Evolutionary conservation across 192 early-diverging fungal species (phyloP), one percentile per base, ranked within the genome.

Genomic region (Helicostylum pulchrum): DNA sequence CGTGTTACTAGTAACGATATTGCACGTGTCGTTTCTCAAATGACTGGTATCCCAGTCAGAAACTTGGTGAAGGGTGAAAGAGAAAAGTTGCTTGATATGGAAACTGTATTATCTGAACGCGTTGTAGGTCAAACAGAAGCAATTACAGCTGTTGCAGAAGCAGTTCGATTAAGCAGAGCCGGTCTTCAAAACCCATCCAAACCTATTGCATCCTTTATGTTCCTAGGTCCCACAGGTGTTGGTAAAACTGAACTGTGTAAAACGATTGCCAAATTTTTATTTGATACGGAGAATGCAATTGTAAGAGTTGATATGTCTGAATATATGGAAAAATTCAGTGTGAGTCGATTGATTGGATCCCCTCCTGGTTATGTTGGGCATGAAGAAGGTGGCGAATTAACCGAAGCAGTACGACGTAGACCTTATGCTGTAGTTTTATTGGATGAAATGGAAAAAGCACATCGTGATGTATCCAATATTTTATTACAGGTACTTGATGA

Each of bases 361-460:
- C 95, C 97, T 11, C 95, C 95, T 3, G 97, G 97, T 4, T 98
- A 99, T 72, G 84, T 99, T 66, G 97, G 97, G 30, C 90, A 94
- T 71, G 96, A 98, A 56, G 90, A 94, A 63, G 95, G 96, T 53
- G 96, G 96, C 6, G 92, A 99, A 67, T 78, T 99, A 46, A 99
- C 95, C 10, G 97, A 99, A 78, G 80, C 88, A 4, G 87, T 99
- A 39, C 87, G 97, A 52, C 83, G 92, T 60, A 84, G 88, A 39
- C 95, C 96, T 14, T 97, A 97, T 82, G 87, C 84, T 31, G 94
- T 99, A 7, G 79, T 99, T 20, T 85, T 99, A 21, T 92, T 99
- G 68, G 97, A 99, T 77, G 97, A 99, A 77, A 90, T 99, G 55
- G 97, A 99, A 64, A 99, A 99, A 79, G 96, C 96, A 2, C 95